Conservation (phyloP, 495 filamentous ascomycete species). For the Penicillium arizonense region DNA sequence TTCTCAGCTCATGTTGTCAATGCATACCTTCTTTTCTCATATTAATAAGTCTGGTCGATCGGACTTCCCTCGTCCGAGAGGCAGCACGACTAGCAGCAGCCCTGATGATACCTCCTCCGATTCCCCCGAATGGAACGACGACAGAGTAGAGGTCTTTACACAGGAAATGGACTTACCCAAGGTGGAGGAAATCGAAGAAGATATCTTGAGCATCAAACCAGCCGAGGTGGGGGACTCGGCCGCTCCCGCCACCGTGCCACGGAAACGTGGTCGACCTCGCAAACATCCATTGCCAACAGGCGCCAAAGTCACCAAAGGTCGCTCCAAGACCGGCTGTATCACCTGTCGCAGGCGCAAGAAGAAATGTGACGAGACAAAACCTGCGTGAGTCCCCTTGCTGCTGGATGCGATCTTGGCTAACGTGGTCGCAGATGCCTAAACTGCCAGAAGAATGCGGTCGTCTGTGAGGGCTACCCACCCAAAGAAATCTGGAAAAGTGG, state of each 20-base stretch:
- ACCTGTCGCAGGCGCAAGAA: slow-evolving; percentile 92
- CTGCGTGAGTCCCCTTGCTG: slow-evolving; percentile 47
- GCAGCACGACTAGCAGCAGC: slow-evolving; percentile 37
- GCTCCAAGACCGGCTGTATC: slow-evolving; percentile 91
- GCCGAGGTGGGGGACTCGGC: slow-evolving; percentile 34
- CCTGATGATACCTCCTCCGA: slow-evolving; percentile 39
- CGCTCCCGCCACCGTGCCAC: slow-evolving; percentile 40
- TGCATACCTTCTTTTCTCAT: slow-evolving; percentile 34
- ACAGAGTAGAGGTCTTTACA: slow-evolving; percentile 19
- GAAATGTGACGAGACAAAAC: slow-evolving; percentile 97
- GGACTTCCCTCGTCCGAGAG: slow-evolving; percentile 22
- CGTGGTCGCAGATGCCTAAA: slow-evolving; percentile 62
- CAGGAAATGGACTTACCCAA: slow-evolving; percentile 35
- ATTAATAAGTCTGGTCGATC: slow-evolving; percentile 20
- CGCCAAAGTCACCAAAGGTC: slow-evolving; percentile 74
- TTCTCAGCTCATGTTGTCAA: slow-evolving; percentile 40
- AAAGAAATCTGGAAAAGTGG: slow-evolving; percentile 86
- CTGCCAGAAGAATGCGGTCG: slow-evolving; percentile 90
- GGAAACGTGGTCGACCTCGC: slow-evolving; percentile 74
- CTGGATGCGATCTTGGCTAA: slow-evolving; percentile 5
- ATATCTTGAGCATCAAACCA: slow-evolving; percentile 36
- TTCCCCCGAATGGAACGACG: slow-evolving; percentile 36
- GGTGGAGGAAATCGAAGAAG: slow-evolving; percentile 46
- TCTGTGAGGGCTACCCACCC: slow-evolving; percentile 91
- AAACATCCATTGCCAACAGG: slow-evolving; percentile 71